Evolutionary conservation across 2,329 filamentous ascomycete genomes (phyloP).

Genomic region (Sporothrix variecibatus): DNA sequence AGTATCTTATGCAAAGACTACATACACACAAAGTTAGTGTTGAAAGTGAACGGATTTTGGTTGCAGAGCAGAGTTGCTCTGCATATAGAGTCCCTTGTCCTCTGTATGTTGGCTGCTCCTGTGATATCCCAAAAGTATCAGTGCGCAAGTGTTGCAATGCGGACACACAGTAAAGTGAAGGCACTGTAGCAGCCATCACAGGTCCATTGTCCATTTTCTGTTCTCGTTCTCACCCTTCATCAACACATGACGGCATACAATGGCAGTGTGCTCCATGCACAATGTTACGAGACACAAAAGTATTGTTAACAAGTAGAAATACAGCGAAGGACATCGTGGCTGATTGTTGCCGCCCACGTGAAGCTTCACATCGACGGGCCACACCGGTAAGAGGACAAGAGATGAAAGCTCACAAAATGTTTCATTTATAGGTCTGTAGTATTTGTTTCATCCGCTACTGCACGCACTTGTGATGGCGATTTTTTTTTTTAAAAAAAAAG

Average conservation of each 20-base stretch:
- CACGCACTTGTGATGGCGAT: background rate
- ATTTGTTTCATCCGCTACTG: constrained; percentile 15
- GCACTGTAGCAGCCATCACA: background rate
- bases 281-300: background rate
- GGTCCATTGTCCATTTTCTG: background rate
- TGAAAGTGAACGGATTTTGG: background rate
- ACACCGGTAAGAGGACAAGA: background rate
- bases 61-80: constrained; percentile 12
- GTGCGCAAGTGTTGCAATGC: background rate
- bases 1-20: background rate
- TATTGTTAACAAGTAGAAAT: background rate
- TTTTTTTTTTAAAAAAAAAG: too few species aligned
- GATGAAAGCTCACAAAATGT: background rate
- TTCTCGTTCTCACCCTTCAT: background rate
- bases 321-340: background rate
- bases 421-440: background rate
- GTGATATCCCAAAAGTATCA: background rate
- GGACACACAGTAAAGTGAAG: background rate
- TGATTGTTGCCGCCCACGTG: background rate
- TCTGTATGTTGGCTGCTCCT: background rate
- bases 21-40: too few species aligned
- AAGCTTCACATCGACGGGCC: background rate
- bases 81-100: background rate
- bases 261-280: background rate
- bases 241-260: background rate